These are phyloP conservation scores for Sinapis alba DNA, from an alignment of 441 rosid genomes.

Conservation along the genomic window DNA sequence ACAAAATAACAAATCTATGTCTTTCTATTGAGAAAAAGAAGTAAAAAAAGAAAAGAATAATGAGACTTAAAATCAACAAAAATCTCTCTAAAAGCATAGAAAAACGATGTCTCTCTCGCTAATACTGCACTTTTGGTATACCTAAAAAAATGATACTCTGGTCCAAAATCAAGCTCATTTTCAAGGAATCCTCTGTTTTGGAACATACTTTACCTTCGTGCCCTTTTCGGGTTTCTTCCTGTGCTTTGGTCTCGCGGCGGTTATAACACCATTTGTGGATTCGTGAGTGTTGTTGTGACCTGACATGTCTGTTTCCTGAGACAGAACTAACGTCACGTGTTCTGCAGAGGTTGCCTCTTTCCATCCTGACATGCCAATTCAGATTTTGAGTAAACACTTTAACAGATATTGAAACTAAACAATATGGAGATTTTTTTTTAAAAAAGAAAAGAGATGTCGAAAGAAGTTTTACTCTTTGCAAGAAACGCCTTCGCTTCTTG, in stretches of 20 bases:
- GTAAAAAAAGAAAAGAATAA: neutral
- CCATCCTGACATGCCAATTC: constrained; percentile 68
- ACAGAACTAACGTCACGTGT: constrained; percentile 66
- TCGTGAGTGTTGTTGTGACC: constrained; percentile 34
- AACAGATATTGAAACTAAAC: neutral
- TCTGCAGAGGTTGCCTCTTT: constrained; percentile 70
- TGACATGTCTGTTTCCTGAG: constrained; percentile 45
- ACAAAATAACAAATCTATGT: constrained; percentile 26
- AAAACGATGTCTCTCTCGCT: constrained; percentile 26
- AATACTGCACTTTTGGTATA: constrained; percentile 40
- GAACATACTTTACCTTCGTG: constrained; percentile 74
- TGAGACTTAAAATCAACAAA: constrained; percentile 10
- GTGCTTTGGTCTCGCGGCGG: constrained; percentile 42
- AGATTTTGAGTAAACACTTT: neutral
- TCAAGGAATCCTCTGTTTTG: constrained; percentile 58
- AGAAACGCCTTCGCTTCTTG: constrained; percentile 79
- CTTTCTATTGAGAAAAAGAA: constrained; percentile 7
- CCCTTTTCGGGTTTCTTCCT: constrained; percentile 62
- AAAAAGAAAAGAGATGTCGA: neutral
- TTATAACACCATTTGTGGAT: constrained; percentile 28
- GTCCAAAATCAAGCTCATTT: constrained; percentile 19
- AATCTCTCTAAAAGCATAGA: constrained; percentile 31
- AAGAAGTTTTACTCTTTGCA: constrained; percentile 62
- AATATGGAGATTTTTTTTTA: neutral
- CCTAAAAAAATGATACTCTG: constrained; percentile 37